Conservation (phyloP, 2,329 filamentous ascomycete genomes). For the Mycosphaerelloides madeirae region DNA sequence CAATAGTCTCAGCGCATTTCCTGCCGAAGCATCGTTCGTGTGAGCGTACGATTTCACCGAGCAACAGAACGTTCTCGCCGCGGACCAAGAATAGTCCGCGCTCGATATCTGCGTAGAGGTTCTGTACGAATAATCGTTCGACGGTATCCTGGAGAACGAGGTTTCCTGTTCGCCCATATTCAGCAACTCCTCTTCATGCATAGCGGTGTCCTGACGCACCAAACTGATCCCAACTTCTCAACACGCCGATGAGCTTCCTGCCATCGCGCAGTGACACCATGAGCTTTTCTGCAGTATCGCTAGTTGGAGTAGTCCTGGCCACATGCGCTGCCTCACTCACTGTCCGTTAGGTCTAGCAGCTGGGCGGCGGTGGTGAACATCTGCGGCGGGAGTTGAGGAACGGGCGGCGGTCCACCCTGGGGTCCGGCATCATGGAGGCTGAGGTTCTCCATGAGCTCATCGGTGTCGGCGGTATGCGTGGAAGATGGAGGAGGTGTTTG, state of each 20-base stretch:
- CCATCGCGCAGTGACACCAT: conserved; percentile 88
- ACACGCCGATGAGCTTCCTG: conserved; percentile 84
- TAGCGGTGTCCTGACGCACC: conserved; percentile 51
- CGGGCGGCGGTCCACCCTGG: conserved; percentile 30
- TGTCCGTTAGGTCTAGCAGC: conserved; percentile 92
- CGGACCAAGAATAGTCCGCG: conserved; percentile 87
- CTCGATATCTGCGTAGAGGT: conserved; percentile 76
- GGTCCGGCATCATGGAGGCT: conserved; percentile 31
- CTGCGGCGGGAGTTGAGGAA: conserved; percentile 74
- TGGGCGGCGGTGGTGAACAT: conserved; percentile 99
- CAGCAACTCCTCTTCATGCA: conserved; percentile 3
- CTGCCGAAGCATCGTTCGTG: background rate
- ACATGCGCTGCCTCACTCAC: conserved; percentile 49
- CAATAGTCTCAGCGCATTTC: background rate
- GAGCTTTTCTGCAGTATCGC: conserved; percentile 70
- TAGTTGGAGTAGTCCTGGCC: conserved; percentile 17
- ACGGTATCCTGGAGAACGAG: conserved; percentile 88
- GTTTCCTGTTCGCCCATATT: conserved; percentile 60
- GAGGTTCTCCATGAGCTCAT: conserved; percentile 32
- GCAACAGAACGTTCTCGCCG: conserved; percentile 92
- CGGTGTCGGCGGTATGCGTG: conserved; percentile 1
- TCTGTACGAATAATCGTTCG: conserved; percentile 74
- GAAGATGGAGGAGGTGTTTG: conserved; percentile 1
- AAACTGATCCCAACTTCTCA: conserved; percentile 97
- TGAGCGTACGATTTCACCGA: conserved; percentile 72